phyloP scores from a whole-genome alignment of 164 flowering plant species.

The Brasenia schreberi region DNA sequence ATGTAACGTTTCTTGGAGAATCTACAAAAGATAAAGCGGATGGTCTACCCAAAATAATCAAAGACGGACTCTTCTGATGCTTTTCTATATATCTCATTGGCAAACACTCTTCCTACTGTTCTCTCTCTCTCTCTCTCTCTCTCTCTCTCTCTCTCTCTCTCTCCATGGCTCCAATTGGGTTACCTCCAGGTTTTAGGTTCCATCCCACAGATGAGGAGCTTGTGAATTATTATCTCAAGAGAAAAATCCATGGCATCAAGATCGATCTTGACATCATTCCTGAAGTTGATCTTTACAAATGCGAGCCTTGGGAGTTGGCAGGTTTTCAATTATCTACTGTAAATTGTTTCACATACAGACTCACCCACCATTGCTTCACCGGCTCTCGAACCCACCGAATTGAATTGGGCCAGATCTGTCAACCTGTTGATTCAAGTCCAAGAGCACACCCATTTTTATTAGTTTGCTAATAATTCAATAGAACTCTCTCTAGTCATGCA shows the following conservation, averaged over 20 bases:
- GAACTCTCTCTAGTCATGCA: too few species aligned
- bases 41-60: conserved; percentile 19
- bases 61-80: conserved; percentile 50
- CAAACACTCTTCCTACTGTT: too few species aligned
- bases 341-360: too few species aligned
- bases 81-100: conserved; percentile 14
- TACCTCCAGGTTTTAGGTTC: conserved; percentile 86
- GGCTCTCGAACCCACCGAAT: too few species aligned
- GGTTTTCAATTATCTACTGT: conserved; percentile 15
- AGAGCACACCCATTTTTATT: too few species aligned
- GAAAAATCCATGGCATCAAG: conserved; percentile 64
- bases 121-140: too few species aligned
- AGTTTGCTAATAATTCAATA: too few species aligned
- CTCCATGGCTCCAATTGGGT: conserved; percentile 65
- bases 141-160: background rate
- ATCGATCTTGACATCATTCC: conserved; percentile 88
- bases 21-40: conserved; percentile 46
- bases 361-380: too few species aligned
- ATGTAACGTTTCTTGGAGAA: conserved; percentile 65
- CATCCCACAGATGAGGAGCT: conserved; percentile 95
- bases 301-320: conserved; percentile 93
- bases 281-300: conserved; percentile 90
- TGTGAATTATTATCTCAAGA: conserved; percentile 76
- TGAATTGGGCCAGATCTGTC: too few species aligned
- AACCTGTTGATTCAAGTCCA: too few species aligned